Evolutionary conservation across 139 green algal species (phyloP).

Genomic region (Chlamydomonas sp.): DNA sequence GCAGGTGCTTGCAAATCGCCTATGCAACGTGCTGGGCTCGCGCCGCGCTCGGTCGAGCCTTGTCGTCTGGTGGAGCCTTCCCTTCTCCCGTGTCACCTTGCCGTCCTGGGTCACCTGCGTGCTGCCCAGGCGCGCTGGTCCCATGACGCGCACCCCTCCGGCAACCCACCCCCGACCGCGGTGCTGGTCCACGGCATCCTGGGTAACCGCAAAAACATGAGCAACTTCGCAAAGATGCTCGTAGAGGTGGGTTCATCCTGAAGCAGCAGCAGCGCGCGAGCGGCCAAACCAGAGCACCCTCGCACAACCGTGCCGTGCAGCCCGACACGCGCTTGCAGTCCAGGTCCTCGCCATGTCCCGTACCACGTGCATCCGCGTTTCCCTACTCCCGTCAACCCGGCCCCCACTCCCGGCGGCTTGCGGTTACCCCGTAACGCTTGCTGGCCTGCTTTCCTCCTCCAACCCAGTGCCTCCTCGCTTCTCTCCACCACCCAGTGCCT

Average conservation of each 20-base stretch:
- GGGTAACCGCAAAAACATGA: constrained; percentile 88
- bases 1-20: too few species aligned
- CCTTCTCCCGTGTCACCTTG: neutral
- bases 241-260: constrained; percentile 60
- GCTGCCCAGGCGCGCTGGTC: constrained; percentile 17
- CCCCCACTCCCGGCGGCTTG: too few species aligned
- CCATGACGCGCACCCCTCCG: neutral
- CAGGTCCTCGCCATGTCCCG: neutral
- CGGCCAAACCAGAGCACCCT: neutral
- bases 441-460: too few species aligned
- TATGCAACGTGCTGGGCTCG: neutral
- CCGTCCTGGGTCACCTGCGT: too few species aligned
- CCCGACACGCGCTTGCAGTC: neutral
- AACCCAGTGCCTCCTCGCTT: too few species aligned
- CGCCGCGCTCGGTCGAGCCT: neutral
- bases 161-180: constrained; percentile 73
- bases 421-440: too few species aligned
- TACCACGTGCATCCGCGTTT: neutral
- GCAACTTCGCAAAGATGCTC: constrained; percentile 77
- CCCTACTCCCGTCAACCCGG: too few species aligned
- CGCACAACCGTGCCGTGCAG: neutral
- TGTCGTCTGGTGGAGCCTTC: neutral
- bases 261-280: neutral
- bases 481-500: too few species aligned
- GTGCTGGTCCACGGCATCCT: constrained; percentile 97